A percentile compares a stretch with the other conserved stretches of the same genome.
These are phyloP conservation scores for Podaxis sp. DNA, from an alignment of 768 basidiomycete genomes.

Conservation along the genomic window DNA sequence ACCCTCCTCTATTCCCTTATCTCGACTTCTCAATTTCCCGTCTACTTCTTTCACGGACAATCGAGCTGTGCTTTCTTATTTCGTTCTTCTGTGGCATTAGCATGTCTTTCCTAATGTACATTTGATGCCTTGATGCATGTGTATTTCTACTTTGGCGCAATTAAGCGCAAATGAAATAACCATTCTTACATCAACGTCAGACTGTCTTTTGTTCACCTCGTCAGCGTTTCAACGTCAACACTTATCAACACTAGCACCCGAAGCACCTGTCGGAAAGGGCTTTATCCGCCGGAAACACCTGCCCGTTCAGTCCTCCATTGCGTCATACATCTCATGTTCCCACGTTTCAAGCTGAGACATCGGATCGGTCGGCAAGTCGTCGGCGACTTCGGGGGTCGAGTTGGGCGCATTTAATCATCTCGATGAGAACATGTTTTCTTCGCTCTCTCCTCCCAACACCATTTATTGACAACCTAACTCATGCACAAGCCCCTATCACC, in stretches of 20 bases:
- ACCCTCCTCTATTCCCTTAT: background rate
- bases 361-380: background rate
- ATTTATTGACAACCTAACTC: background rate
- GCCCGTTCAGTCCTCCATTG: too few species aligned
- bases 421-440: background rate
- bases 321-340: background rate
- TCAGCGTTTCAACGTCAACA: background rate
- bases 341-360: background rate
- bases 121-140: background rate
- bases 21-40: background rate
- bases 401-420: background rate
- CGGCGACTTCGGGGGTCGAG: background rate
- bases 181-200: background rate
- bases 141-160: background rate
- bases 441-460: too few species aligned
- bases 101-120: background rate
- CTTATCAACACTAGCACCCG: background rate
- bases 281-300: background rate
- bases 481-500: background rate
- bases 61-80: background rate
- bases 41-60: background rate
- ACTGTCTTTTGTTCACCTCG: background rate
- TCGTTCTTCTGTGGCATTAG: background rate
- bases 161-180: background rate
- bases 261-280: background rate